A percentile compares a stretch with the other conserved stretches of the same genome.
Conservation (phyloP, 768 basidiomycete species). For the Baorangia bicolor region DNA sequence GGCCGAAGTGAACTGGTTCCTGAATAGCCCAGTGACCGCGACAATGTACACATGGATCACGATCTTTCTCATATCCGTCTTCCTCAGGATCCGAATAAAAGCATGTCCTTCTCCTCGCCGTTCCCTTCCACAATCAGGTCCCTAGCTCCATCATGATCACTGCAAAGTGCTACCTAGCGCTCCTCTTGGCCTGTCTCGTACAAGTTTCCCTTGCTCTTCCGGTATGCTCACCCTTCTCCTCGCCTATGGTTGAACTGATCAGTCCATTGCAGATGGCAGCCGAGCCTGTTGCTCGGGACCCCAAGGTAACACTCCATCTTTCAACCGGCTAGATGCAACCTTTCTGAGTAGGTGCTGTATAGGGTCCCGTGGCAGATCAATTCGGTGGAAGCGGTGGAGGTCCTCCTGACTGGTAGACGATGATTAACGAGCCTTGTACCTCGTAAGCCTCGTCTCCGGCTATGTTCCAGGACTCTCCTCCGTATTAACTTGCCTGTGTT, state of each 20-base stretch:
- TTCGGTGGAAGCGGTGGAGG: constrained; percentile 19
- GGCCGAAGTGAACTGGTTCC: constrained; percentile 27
- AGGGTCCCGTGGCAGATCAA: constrained; percentile 21
- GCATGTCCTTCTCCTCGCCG: constrained; percentile 6
- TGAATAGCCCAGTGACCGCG: constrained; percentile 21
- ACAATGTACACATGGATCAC: constrained; percentile 17
- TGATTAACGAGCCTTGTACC: background rate
- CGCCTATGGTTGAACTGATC: background rate
- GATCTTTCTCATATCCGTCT: constrained; percentile 26
- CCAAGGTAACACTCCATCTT: constrained; percentile 9
- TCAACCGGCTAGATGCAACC: background rate
- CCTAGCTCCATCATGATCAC: constrained; percentile 17
- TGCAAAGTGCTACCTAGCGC: constrained; percentile 18
- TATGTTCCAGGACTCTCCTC: background rate
- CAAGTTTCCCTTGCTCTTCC: constrained; percentile 26
- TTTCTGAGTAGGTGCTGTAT: constrained; percentile 3
- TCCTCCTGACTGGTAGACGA: constrained; percentile 29
- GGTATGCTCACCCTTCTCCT: constrained; percentile 6
- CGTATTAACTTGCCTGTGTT: constrained; percentile 5
- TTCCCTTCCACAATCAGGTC: background rate
- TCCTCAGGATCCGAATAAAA: constrained; percentile 20
- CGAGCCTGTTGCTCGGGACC: constrained; percentile 2
- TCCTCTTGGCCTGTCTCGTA: constrained; percentile 21
- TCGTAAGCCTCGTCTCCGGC: constrained; percentile 11
- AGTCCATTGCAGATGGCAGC: constrained; percentile 8